These are phyloP conservation scores for Kalmanozyma brasiliensis DNA, from an alignment of 1,284 basidiomycete species.

Conservation along the genomic window DNA sequence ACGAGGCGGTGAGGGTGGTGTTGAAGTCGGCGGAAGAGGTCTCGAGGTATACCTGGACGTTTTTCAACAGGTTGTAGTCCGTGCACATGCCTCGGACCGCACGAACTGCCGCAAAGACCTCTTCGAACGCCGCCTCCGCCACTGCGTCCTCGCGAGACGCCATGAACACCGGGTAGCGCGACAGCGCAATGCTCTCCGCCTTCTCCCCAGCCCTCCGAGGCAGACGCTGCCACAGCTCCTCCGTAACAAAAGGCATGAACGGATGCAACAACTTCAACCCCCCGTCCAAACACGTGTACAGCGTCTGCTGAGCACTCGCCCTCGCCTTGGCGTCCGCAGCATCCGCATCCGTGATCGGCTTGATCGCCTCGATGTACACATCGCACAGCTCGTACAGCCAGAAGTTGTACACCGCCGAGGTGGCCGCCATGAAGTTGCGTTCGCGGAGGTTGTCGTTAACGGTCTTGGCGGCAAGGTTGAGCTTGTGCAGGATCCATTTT, in stretches of 20 bases:
- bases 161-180: constrained; percentile 78
- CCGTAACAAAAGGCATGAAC: constrained; percentile 99
- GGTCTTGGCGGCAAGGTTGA: constrained; percentile 82
- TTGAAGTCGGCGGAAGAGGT: constrained; percentile 73
- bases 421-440: constrained; percentile 92
- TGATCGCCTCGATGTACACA: constrained; percentile 94
- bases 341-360: constrained; percentile 76
- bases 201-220: constrained; percentile 81
- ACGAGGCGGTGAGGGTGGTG: constrained; percentile 75
- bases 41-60: constrained; percentile 88
- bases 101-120: constrained; percentile 83
- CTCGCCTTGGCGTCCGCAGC: constrained; percentile 79
- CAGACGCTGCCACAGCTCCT: constrained; percentile 97
- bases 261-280: constrained; percentile 92
- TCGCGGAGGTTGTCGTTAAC: constrained; percentile 81
- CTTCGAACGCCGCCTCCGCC: constrained; percentile 74
- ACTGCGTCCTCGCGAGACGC: constrained; percentile 26
- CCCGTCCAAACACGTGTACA: constrained; percentile 92
- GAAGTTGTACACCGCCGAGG: constrained; percentile 86
- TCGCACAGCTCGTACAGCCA: constrained; percentile 99
- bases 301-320: constrained; percentile 89
- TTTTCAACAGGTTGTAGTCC: constrained; percentile 88
- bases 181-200: constrained; percentile 88
- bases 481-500: constrained; percentile 93
- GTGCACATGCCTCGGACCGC: constrained; percentile 85